Evolutionary conservation across 345 rosid genomes (phyloP).

Genomic region (Lepidium didymum): DNA sequence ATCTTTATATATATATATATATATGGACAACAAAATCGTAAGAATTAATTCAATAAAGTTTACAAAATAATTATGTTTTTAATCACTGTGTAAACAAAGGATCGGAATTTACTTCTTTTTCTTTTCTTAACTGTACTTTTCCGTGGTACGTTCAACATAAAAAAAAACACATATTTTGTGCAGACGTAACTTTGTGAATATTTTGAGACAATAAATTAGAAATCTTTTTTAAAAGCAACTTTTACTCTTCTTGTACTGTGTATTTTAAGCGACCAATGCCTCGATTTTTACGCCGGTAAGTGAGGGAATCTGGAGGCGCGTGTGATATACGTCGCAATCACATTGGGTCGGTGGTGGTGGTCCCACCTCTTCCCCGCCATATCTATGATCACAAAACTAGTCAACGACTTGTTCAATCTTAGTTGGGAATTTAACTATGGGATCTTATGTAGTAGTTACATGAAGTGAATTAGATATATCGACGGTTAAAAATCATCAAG

Average conservation of each 20-base stretch:
- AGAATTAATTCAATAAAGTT: background rate
- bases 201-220: background rate
- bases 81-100: background rate
- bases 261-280: background rate
- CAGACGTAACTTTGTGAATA: slow-evolving; percentile 17
- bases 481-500: background rate
- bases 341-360: slow-evolving; percentile 9
- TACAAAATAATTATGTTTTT: background rate
- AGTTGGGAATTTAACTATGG: background rate
- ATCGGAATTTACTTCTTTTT: background rate
- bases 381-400: background rate
- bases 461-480: background rate
- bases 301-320: slow-evolving; percentile 12
- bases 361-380: slow-evolving; percentile 1
- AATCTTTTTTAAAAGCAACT: background rate
- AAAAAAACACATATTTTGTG: slow-evolving; percentile 13
- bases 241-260: background rate
- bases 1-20: background rate
- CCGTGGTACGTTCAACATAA: slow-evolving; percentile 25
- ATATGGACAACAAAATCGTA: background rate
- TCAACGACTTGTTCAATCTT: background rate
- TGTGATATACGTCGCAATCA: background rate
- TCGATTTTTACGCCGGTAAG: slow-evolving; percentile 6
- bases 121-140: slow-evolving; percentile 11
- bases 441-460: background rate